Evolutionary conservation across 345 rosid genomes (phyloP), one percentile per base, ranked within the genome.

Genomic region (Sonneratia alba): DNA sequence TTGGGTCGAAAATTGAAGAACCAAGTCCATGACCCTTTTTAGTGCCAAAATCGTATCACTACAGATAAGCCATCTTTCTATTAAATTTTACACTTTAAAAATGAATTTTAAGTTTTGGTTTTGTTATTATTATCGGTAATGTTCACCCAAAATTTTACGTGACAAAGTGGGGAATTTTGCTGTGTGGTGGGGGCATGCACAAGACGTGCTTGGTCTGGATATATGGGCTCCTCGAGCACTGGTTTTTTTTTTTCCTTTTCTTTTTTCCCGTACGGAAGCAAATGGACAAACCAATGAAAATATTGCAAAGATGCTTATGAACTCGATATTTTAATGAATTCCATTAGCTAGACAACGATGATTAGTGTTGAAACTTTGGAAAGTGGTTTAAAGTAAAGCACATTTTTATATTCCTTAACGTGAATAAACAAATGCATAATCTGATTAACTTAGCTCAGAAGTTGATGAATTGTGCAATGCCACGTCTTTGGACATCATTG

Each of bases 401-500:
- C 12, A 34, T 18, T 27, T 62, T 32, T 32, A 34, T 62, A 62
- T 62, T 62, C 66, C 66, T 62, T 38, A 71, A 67, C 77, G 48
- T 55, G 75, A 22, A 48, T 15, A 37, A 40, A 43, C 43, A 75
- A 32, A 40, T 21, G 32, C 36, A 27, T 40, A 70, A 47, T 38
- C 9, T 81, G 82, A 77, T 82, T 86, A 81, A 75, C 82, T 88
- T 80, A 81, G 79, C 77, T 18, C 72, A 67, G 61, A 79, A 79
- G 38, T 59, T 1, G 71, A 49, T 63, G 83, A 86, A 83, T 79
- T 37, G 66, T 4, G 16, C 21, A 66, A 34, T 4, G 77, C 87
- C 96, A 88, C 88, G 92, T 87, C 75, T 67, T 67, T 5, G 16
- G 61, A 40, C 55, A 27, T 55, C 43, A 70, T 22, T 34, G 19